Evolutionary conservation across 768 basidiomycete genomes (phyloP).

Genomic region (Naganishia vaughanmartiniae): DNA sequence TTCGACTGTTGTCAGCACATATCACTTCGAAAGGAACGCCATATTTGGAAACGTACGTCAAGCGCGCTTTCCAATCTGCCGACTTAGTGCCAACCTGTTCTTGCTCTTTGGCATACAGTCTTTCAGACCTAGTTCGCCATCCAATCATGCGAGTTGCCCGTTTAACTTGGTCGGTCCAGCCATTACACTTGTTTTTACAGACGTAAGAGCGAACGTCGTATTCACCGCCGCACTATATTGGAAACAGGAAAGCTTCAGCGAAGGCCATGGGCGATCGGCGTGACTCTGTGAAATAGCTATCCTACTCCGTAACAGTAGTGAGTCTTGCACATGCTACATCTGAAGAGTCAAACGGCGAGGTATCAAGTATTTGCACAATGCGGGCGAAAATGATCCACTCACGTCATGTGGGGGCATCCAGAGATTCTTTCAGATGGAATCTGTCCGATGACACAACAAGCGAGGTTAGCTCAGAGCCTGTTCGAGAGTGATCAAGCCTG

Average conservation of each 20-base stretch:
- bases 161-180: slow-evolving; percentile 11
- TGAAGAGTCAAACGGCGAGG: neutral
- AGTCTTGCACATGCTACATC: slow-evolving; percentile 7
- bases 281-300: neutral
- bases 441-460: neutral
- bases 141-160: neutral
- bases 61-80: slow-evolving; percentile 14
- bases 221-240: slow-evolving; percentile 9
- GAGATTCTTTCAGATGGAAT: slow-evolving; percentile 12
- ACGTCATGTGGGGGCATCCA: slow-evolving; percentile 13
- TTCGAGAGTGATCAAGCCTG: neutral
- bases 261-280: neutral
- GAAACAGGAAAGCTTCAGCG: too few relatives aligned
- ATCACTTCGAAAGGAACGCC: neutral
- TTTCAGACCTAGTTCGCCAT: slow-evolving; percentile 7
- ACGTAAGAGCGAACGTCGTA: neutral
- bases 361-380: neutral
- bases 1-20: neutral
- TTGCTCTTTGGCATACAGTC: slow-evolving; percentile 4
- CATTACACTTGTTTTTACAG: slow-evolving; percentile 12
- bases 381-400: neutral
- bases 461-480: too few relatives aligned
- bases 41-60: neutral
- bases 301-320: slow-evolving; percentile 6
- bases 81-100: neutral